These are phyloP conservation scores for Vicia sativa DNA, from an alignment of 306 rosid genomes.

Conservation along the genomic window DNA sequence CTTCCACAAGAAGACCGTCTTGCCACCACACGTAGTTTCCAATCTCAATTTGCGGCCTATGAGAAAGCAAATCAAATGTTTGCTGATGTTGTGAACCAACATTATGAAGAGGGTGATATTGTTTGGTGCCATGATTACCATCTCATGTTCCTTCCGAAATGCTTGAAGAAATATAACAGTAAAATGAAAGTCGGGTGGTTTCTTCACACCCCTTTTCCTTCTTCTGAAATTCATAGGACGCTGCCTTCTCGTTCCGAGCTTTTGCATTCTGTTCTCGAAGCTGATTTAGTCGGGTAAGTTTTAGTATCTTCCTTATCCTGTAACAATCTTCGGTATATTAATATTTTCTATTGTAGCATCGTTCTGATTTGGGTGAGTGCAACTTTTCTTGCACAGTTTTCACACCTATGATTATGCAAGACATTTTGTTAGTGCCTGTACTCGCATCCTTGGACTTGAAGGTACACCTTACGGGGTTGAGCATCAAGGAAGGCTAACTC, in stretches of 20 bases:
- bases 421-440: conserved; percentile 97
- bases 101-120: conserved; percentile 92
- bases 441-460: conserved; percentile 94
- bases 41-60: conserved; percentile 89
- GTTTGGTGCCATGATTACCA: conserved; percentile 99
- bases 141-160: conserved; percentile 94
- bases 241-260: conserved; percentile 90
- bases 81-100: conserved; percentile 82
- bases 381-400: conserved; percentile 62
- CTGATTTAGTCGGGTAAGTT: conserved; percentile 93
- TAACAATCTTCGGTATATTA: too few species aligned
- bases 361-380: conserved; percentile 28
- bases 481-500: conserved; percentile 94
- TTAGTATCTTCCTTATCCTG: too few species aligned
- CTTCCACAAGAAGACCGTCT: conserved; percentile 99
- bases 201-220: conserved; percentile 98
- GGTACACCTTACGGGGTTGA: conserved; percentile 99
- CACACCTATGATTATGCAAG: conserved; percentile 98
- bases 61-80: conserved; percentile 91
- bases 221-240: conserved; percentile 94
- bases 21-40: conserved; percentile 91
- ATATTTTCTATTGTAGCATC: conserved; percentile 19
- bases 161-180: conserved; percentile 70
- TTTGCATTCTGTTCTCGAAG: conserved; percentile 86
- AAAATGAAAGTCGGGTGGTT: conserved; percentile 98